phyloP scores from a whole-genome alignment of 1,284 basidiomycete genomes.

The Heterobasidion occidentale region DNA sequence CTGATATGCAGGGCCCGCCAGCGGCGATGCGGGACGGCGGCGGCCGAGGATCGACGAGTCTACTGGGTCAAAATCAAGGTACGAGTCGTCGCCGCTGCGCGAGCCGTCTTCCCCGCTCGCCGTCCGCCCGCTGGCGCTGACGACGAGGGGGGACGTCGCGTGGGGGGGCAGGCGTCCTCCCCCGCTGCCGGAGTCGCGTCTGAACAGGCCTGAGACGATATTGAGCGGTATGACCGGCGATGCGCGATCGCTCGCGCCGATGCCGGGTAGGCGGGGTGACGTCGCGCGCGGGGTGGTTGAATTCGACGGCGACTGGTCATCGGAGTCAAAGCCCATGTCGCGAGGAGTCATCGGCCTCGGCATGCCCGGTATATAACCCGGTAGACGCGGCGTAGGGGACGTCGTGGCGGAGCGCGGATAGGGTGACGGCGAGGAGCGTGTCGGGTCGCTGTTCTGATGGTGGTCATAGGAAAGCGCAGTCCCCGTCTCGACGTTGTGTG shows the following conservation, averaged over 20 bases:
- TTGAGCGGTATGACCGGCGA: conserved; percentile 23
- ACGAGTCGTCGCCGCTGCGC: conserved; percentile 21
- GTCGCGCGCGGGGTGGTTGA: conserved; percentile 75
- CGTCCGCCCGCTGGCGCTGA: conserved; percentile 33
- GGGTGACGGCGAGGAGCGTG: conserved; percentile 45
- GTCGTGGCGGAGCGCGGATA: conserved; percentile 31
- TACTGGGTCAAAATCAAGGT: conserved; percentile 37
- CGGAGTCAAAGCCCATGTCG: conserved; percentile 49
- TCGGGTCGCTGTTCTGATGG: conserved; percentile 35
- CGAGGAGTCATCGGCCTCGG: conserved; percentile 78
- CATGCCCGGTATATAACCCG: conserved; percentile 85
- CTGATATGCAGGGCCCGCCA: conserved; percentile 52
- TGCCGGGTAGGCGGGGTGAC: conserved; percentile 39
- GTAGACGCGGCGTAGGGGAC: conserved; percentile 56
- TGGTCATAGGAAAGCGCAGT: conserved; percentile 64
- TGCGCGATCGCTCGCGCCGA: conserved; percentile 17
- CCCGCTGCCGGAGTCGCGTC: conserved; percentile 40
- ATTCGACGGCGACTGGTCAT: conserved; percentile 61
- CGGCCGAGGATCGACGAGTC: conserved; percentile 45
- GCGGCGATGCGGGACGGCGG: conserved; percentile 59
- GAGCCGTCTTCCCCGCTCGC: conserved; percentile 19
- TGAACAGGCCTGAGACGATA: conserved; percentile 28
- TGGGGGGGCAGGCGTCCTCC: conserved; percentile 27
- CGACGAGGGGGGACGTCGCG: conserved; percentile 37
- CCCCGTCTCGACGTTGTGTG: conserved; percentile 25